These are phyloP conservation scores for Torulaspora delbrueckii DNA, from an alignment of 805 yeast genomes.

Conservation along the genomic window DNA sequence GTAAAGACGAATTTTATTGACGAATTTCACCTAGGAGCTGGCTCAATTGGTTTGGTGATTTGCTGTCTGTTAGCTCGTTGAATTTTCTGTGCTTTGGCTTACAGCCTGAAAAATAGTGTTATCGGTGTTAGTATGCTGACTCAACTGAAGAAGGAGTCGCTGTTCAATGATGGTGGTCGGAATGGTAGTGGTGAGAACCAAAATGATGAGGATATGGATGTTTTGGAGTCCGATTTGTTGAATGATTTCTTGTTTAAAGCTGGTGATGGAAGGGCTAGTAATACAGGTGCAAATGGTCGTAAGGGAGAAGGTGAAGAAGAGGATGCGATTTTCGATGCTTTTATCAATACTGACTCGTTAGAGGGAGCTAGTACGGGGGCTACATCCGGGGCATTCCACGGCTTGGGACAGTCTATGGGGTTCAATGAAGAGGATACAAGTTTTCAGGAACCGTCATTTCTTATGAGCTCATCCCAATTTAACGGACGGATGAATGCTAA, in stretches of 20 bases:
- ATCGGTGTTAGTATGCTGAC: constrained; percentile 2
- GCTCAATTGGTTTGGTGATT: background rate
- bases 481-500: background rate
- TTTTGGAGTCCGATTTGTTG: constrained; percentile 26
- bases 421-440: constrained; percentile 1
- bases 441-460: constrained; percentile 4
- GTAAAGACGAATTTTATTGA: background rate
- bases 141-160: constrained; percentile 8
- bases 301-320: constrained; percentile 23
- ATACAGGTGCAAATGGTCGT: constrained; percentile 2
- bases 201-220: constrained; percentile 10
- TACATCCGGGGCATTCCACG: background rate
- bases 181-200: background rate
- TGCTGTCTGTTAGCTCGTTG: background rate
- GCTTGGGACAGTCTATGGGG: background rate
- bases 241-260: constrained; percentile 25
- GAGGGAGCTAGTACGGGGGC: constrained; percentile 5
- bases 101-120: background rate
- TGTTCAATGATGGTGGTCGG: constrained; percentile 2
- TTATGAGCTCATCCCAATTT: constrained; percentile 4
- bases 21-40: background rate
- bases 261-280: constrained; percentile 1
- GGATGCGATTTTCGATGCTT: constrained; percentile 24
- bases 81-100: background rate
- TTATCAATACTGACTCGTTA: constrained; percentile 24